phyloP scores from a whole-genome alignment of 78 protist genomes.

The slime mould (Dictyostelium discoideum) region DNA sequence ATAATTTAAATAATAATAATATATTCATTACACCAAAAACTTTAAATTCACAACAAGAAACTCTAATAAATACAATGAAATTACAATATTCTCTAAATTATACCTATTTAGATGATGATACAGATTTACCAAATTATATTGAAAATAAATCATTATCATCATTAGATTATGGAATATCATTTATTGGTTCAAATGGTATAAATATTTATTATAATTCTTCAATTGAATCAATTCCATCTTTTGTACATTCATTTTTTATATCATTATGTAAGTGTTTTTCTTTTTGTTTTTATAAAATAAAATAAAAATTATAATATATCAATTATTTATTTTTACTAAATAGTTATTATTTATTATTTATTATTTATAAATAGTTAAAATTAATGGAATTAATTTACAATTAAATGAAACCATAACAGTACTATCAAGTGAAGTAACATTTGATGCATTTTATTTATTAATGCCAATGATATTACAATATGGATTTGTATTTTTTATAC shows the following conservation, averaged over 20 bases:
- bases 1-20: not conserved
- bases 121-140: not conserved
- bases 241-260: not conserved
- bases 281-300: too few species aligned
- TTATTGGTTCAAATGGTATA: not conserved
- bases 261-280: not conserved
- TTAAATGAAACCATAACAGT: not conserved
- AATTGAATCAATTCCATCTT: not conserved
- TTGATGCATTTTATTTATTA: not conserved
- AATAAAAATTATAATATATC: too few species aligned
- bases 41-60: not conserved
- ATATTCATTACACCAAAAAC: not conserved
- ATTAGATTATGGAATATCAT: not conserved
- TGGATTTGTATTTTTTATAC: constrained; percentile 36
- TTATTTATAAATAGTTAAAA: not conserved
- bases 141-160: not conserved
- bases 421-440: not conserved
- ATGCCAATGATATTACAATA: constrained; percentile 35
- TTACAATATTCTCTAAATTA: not conserved
- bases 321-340: too few species aligned
- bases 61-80: not conserved
- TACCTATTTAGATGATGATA: not conserved
- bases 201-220: not conserved
- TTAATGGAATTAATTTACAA: not conserved
- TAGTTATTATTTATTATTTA: too few species aligned